phyloP scores from a whole-genome alignment of 2,329 filamentous ascomycete genomes.

The Ophiostoma tasmaniense region DNA sequence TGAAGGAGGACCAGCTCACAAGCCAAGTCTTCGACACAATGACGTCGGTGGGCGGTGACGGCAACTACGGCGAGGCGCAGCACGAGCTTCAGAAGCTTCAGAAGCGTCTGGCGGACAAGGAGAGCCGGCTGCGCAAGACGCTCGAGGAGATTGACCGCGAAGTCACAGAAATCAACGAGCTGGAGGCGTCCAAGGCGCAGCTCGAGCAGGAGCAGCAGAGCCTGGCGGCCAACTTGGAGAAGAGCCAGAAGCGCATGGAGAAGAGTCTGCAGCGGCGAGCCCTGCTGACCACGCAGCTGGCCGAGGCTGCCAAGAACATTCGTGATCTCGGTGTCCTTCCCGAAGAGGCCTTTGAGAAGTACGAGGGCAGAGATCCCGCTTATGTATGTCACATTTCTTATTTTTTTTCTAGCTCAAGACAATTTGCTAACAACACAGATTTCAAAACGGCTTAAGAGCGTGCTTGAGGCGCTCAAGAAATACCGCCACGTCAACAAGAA shows the following conservation, averaged over 20 bases:
- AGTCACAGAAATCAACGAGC: slow-evolving; percentile 43
- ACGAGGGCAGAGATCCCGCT: slow-evolving; percentile 72
- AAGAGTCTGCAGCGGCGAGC: slow-evolving; percentile 87
- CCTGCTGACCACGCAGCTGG: slow-evolving; percentile 64
- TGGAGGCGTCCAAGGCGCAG: slow-evolving; percentile 49
- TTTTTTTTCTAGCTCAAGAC: not conserved
- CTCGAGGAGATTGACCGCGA: slow-evolving; percentile 58
- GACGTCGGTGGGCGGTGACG: slow-evolving; percentile 38
- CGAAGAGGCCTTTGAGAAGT: slow-evolving; percentile 88
- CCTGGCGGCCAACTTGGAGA: slow-evolving; percentile 68
- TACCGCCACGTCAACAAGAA: slow-evolving; percentile 99
- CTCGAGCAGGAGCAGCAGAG: slow-evolving; percentile 67
- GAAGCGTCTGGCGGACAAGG: slow-evolving; percentile 57
- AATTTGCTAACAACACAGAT: slow-evolving; percentile 34
- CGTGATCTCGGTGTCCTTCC: slow-evolving; percentile 87
- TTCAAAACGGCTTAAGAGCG: slow-evolving; percentile 69
- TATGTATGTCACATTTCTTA: slow-evolving; percentile 57
- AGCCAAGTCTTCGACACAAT: slow-evolving; percentile 62
- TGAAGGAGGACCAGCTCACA: slow-evolving; percentile 78
- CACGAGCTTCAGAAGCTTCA: slow-evolving; percentile 72
- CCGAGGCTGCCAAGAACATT: slow-evolving; percentile 80
- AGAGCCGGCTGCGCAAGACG: slow-evolving; percentile 62
- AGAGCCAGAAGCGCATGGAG: slow-evolving; percentile 81
- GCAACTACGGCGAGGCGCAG: slow-evolving; percentile 67
- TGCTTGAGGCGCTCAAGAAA: slow-evolving; percentile 88